Percentiles rank a stretch among this genome's conserved stretches.
These are phyloP conservation scores for Termitomyces sp. DNA, from an alignment of 768 basidiomycete genomes.

Conservation along the genomic window DNA sequence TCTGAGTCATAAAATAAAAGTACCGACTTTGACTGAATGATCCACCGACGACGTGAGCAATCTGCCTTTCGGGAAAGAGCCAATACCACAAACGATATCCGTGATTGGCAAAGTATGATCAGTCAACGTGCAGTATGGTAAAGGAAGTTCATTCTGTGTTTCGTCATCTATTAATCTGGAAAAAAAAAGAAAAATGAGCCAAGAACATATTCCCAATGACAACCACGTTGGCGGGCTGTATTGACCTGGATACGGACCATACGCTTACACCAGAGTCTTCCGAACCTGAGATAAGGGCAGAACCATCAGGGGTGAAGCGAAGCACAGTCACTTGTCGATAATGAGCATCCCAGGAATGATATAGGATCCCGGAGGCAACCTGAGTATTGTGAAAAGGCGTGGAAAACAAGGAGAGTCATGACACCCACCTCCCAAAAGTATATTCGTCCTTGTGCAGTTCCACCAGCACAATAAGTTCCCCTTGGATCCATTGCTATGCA, in stretches of 20 bases:
- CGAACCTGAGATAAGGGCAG: slow-evolving; percentile 78
- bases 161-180: slow-evolving; percentile 73
- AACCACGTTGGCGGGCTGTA: slow-evolving; percentile 20
- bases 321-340: slow-evolving; percentile 86
- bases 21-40: slow-evolving; percentile 82
- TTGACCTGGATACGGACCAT: slow-evolving; percentile 86
- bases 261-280: slow-evolving; percentile 89
- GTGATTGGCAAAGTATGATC: slow-evolving; percentile 94
- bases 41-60: slow-evolving; percentile 82
- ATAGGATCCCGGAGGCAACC: slow-evolving; percentile 92
- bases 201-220: not conserved
- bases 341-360: slow-evolving; percentile 92
- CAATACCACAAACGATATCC: slow-evolving; percentile 77
- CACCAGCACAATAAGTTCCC: slow-evolving; percentile 82
- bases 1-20: not conserved
- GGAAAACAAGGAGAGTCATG: not conserved
- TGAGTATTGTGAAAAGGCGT: slow-evolving; percentile 28
- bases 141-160: slow-evolving; percentile 67
- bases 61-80: slow-evolving; percentile 73
- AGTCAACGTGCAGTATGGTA: slow-evolving; percentile 75
- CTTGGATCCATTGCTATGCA: slow-evolving; percentile 73
- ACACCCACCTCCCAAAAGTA: slow-evolving; percentile 90
- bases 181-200: slow-evolving; percentile 5
- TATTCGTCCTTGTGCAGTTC: slow-evolving; percentile 83
- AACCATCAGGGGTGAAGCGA: slow-evolving; percentile 80